Base-by-base conservation (phyloP, 345 rosid species). In the Kernera saxatilis region DNA sequence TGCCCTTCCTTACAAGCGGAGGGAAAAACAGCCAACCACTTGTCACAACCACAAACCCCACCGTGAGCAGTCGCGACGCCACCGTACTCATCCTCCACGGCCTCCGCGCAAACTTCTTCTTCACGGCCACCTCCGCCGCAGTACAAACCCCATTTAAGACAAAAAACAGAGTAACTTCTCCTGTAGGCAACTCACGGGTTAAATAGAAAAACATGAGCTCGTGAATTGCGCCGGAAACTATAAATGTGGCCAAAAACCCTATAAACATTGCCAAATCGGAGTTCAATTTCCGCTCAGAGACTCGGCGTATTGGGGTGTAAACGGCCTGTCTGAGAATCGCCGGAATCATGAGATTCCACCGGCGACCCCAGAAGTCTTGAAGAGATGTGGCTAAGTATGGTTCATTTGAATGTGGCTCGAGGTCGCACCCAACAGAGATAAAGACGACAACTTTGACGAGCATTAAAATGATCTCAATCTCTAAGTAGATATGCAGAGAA, bases 301-400 rank as follows among this genome's bases (percentile, higher is more conserved):
- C 14, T 5, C 18, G 10, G 9, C 81, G 46, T 0, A 81, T 22
- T 2, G 86, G 87, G 1, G 19, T 10, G 70, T 82, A 78, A 0
- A 82, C 78, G 27, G 83, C 59, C 5, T 14, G 77, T 71, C 84
- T 76, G 41, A 82, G 79, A 21, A 77, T 74, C 13, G 44, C 54
- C 3, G 84, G 64, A 6, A 77, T 78, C 69, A 74, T 76, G 46
- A 84, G 82, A 52, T 82, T 86, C 86, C 87, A 84, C 15, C 88
- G 63, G 25, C 70, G 30, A 6, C 88, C 81, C 90, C 86, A 82
- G 26, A 84, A 84, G 56, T 84, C 85, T 71, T 86, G 85, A 1
- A 86, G 59, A 5, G 90, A 86, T 9, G 85, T 82, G 29, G 86
- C 60, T 14, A 77, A 36, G 37, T 77, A 84, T 1, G 81, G 82